Evolutionary conservation across 495 filamentous ascomycete species (phyloP).

Genomic region (Penicillium malachiteum): DNA sequence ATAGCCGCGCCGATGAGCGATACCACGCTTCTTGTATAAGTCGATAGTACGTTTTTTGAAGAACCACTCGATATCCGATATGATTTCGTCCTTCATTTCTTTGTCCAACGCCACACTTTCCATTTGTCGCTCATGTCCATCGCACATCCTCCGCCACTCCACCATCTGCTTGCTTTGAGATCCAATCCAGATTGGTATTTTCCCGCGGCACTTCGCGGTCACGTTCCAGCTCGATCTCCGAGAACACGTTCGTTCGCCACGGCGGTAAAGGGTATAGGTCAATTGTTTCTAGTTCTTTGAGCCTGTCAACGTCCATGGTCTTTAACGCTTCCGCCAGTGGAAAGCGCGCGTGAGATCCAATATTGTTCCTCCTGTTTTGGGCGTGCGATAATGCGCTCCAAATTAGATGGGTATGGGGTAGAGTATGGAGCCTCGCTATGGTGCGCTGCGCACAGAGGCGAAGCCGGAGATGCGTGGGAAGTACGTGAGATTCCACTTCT

Average conservation of each 20-base stretch:
- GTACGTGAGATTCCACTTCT: constrained; percentile 5
- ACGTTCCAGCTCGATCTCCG: constrained; percentile 19
- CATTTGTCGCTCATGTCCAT: no score
- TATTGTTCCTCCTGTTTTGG: constrained; percentile 11
- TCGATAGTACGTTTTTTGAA: no score
- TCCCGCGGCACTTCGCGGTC: constrained; percentile 21
- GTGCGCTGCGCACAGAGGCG: constrained; percentile 9
- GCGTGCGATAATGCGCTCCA: constrained; percentile 10
- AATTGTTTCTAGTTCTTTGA: constrained; percentile 20
- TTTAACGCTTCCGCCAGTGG: constrained; percentile 15
- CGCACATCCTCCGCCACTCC: no score
- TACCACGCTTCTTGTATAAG: no score
- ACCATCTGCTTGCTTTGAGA: no score
- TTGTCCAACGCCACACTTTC: no score
- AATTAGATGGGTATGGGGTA: constrained; percentile 13
- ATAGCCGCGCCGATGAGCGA: no score
- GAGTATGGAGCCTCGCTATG: constrained; percentile 8
- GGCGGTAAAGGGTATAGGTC: constrained; percentile 18
- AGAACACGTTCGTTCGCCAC: constrained; percentile 19
- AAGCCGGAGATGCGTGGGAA: constrained; percentile 8
- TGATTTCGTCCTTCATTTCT: no score
- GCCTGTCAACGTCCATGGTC: constrained; percentile 12
- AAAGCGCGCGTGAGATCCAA: constrained; percentile 4
- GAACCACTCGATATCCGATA: no score
- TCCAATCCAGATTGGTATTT: no score